Conservation (phyloP, 2,329 filamentous ascomycete genomes). For the Laburnicola sp. region DNA sequence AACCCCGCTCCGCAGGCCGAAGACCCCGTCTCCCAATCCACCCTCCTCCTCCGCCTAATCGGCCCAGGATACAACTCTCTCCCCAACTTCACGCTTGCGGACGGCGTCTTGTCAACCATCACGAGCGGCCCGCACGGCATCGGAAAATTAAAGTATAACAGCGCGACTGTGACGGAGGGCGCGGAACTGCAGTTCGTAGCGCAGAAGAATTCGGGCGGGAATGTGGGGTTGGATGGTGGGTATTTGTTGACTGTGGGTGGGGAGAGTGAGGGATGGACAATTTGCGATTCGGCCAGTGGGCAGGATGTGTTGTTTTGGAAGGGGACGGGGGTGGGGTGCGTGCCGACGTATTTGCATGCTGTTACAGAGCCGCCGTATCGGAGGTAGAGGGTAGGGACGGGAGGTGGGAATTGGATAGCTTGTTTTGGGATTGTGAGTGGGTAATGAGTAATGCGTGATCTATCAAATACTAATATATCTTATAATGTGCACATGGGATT, state of each 20-base stretch:
- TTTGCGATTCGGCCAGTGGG: conserved; percentile 41
- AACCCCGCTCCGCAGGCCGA: conserved; percentile 14
- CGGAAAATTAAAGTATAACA: conserved; percentile 37
- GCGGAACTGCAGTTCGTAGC: conserved; percentile 40
- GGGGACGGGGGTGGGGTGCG: conserved; percentile 40
- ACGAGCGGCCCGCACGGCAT: conserved; percentile 32
- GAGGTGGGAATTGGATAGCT: no score
- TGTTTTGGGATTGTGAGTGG: no score
- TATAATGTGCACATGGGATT: no score
- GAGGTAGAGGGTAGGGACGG: neutral
- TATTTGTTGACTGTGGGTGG: conserved; percentile 46
- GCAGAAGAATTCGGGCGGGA: conserved; percentile 32
- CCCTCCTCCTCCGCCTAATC: conserved; percentile 45
- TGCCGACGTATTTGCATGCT: conserved; percentile 45
- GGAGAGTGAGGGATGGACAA: conserved; percentile 43
- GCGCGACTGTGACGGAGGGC: conserved; percentile 29
- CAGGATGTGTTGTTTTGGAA: conserved; percentile 45
- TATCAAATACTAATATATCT: no score
- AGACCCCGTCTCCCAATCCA: conserved; percentile 41
- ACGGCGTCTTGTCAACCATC: conserved; percentile 39
- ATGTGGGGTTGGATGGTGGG: conserved; percentile 40
- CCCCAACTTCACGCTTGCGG: conserved; percentile 44
- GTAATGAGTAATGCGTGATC: no score
- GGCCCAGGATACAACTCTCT: conserved; percentile 45
- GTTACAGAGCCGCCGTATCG: conserved; percentile 44